A percentile compares a stretch with the other conserved stretches of the same genome.
These are phyloP conservation scores for Dioscorea cayenensis DNA, from an alignment of 116 monocot species.

Conservation along the genomic window DNA sequence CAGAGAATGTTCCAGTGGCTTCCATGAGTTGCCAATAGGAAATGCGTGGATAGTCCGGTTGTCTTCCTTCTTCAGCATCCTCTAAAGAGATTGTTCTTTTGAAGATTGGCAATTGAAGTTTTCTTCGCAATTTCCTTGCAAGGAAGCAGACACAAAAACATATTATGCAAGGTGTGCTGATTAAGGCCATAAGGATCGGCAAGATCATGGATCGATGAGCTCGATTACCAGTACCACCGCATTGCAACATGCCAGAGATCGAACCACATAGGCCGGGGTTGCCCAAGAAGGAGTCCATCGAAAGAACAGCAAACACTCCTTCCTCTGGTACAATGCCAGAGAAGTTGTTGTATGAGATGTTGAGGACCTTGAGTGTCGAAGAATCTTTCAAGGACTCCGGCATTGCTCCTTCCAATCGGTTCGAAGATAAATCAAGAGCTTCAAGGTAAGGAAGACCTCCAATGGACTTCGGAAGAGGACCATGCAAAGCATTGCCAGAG, in stretches of 20 bases:
- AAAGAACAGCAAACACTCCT: conserved; percentile 43
- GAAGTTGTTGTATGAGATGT: conserved; percentile 76
- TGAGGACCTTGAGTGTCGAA: conserved; percentile 32
- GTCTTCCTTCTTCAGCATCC: conserved; percentile 10
- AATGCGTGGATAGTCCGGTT: conserved; percentile 48
- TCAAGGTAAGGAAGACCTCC: conserved; percentile 52
- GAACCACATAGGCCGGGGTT: conserved; percentile 59
- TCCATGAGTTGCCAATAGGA: conserved; percentile 55
- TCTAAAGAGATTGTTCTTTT: background rate
- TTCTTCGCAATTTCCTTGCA: conserved; percentile 16
- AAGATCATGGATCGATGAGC: conserved; percentile 12
- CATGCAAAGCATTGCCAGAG: conserved; percentile 45
- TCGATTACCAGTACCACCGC: conserved; percentile 9
- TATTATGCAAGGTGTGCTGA: conserved; percentile 14
- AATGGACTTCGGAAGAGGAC: conserved; percentile 44
- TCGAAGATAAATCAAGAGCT: conserved; percentile 59
- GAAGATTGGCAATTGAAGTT: background rate
- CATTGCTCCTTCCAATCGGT: conserved; percentile 37
- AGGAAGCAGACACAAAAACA: conserved; percentile 4
- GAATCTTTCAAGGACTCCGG: conserved; percentile 53
- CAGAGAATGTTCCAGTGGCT: conserved; percentile 64
- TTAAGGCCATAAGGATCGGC: conserved; percentile 23
- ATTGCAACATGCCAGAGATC: conserved; percentile 27
- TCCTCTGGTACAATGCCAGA: conserved; percentile 36
- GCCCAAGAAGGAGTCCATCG: conserved; percentile 44